Evolutionary conservation across 2,329 filamentous ascomycete genomes (phyloP), one percentile per base, ranked within the genome.

Genomic region (Penicillium sp.): DNA sequence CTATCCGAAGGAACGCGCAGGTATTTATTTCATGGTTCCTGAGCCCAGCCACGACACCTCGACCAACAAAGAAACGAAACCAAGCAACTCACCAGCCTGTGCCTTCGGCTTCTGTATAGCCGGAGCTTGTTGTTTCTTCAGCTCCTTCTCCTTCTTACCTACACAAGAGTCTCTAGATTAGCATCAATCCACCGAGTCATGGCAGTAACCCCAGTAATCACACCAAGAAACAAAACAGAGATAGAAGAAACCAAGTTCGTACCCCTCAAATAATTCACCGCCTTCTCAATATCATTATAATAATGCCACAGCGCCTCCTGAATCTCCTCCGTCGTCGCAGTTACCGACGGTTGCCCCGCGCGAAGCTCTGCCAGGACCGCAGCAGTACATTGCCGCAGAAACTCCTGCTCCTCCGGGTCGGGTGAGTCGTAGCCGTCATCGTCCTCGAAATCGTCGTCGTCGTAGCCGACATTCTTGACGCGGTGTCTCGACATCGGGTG

Each of bases 251-350:
- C 25, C 7, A 59, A 31, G 34, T 34, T 63, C 75, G 67, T 88
- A 82, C 88, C 90, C 63, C 87, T 85, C 59, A 99, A 77, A 71
- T 96, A 97, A 58, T 85, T 83, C 39, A 96, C 89, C 0, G 91
- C 87, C 76, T 96, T 96, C 58, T 88, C 89, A 34, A 96, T 83
- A 69, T 99, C 93, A 73, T 93, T 98, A 75, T 94, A 98, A 76
- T 97, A 97, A 76, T 99, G 87, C 92, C 92, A 98, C 15, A 99
- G 78, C 0, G 93, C 86, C 62, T 98, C 94, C 73, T 96, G 87
- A 63, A 97, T 94, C 71, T 96, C 89, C 39, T 82, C 79, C 60
- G 89, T 85, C 5, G 84, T 82, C n/a, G 84, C 79, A 71, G 82
- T 84, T 67, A 88, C 82, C 62, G 85, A 86, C 64, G 78, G 78